Evolutionary conservation across 78 protist species (phyloP), one percentile per base, ranked within the genome.

Genomic region (Creolimax fragrantissima): DNA sequence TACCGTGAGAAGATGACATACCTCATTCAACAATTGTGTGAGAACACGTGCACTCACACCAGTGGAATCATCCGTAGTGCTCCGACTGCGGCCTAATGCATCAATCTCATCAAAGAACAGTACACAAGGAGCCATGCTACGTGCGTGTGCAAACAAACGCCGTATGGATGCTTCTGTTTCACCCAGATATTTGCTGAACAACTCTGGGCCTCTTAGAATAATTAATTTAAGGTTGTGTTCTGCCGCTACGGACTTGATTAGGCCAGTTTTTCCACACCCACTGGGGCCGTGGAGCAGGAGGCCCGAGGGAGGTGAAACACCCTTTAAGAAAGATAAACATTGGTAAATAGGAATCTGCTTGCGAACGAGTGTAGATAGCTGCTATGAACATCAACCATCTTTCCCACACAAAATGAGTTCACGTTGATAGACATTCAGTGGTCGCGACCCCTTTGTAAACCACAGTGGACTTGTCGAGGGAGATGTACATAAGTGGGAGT

Each of bases 41-140:
- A 58, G 74, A 11, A 58, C 74, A 58, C 74, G 74, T 17, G 11
- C 39, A 58, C 74, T 58, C 39, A 11, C 17, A 11, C 74, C 74
- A 32, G 74, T 58, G 74, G 74, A 58, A 17, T 58, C 74, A 32
- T 58, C 74, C 11, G 11, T 17, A 17, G 17, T 58, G 74, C 74
- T 17, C 17, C 74, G 74, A 58, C 17, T 58, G 11, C 11, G 39
- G 74, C 39, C 74, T 17, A 58, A 58, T 11, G 74, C 74, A 58
- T 98, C 98, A 42, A 97, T 92, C 84, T 97, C 98, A 86, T 98
- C 99, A 35, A 98, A 37, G 66, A 98, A 97, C 3, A 98, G 89
- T 4, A 98, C 88, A 81, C 96, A 83, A 3, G 99, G 99, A 3
- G 92, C 92, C 4, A 83, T 39, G n/a, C 89, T 67, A 2, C 97